Percentiles rank a stretch among this genome's conserved stretches.
Conservation (phyloP, 768 basidiomycete species). For the Tephrocybe rancida region DNA sequence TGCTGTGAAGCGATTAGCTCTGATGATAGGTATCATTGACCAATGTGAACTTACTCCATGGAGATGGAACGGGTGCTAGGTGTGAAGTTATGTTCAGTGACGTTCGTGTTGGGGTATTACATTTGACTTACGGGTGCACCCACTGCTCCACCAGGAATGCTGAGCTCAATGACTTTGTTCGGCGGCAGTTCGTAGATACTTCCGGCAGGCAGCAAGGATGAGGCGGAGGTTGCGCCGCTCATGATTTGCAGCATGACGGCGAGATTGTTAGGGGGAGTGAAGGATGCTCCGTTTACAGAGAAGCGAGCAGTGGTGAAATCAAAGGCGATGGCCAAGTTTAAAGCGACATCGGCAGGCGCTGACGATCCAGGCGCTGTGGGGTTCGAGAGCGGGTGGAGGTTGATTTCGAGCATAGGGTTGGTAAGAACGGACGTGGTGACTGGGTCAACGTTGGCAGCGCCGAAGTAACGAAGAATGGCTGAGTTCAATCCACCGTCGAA, state of each 20-base stretch:
- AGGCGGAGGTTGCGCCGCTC: constrained; percentile 40
- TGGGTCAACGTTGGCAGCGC: constrained; percentile 47
- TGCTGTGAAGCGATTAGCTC: background rate
- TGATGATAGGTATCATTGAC: background rate
- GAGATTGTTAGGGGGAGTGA: constrained; percentile 40
- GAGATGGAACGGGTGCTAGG: constrained; percentile 8
- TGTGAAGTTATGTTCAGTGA: background rate
- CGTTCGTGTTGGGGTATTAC: background rate
- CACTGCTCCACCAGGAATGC: constrained; percentile 33
- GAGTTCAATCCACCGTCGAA: constrained; percentile 42
- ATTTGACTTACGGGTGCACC: constrained; percentile 31
- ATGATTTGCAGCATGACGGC: constrained; percentile 44
- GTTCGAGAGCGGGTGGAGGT: constrained; percentile 30
- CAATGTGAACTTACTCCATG: background rate
- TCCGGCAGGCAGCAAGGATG: constrained; percentile 39
- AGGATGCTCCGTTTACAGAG: constrained; percentile 27
- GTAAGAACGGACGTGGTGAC: constrained; percentile 24
- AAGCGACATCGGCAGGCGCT: constrained; percentile 36
- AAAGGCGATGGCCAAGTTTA: constrained; percentile 34
- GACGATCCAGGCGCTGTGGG: constrained; percentile 30
- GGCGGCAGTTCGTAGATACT: constrained; percentile 42
- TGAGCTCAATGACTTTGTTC: constrained; percentile 49
- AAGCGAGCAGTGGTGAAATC: constrained; percentile 1
- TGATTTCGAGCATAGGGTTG: constrained; percentile 15
- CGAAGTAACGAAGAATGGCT: constrained; percentile 52